Conservation (phyloP, 2,329 filamentous ascomycete genomes). For the Paecilomyces formosus region DNA sequence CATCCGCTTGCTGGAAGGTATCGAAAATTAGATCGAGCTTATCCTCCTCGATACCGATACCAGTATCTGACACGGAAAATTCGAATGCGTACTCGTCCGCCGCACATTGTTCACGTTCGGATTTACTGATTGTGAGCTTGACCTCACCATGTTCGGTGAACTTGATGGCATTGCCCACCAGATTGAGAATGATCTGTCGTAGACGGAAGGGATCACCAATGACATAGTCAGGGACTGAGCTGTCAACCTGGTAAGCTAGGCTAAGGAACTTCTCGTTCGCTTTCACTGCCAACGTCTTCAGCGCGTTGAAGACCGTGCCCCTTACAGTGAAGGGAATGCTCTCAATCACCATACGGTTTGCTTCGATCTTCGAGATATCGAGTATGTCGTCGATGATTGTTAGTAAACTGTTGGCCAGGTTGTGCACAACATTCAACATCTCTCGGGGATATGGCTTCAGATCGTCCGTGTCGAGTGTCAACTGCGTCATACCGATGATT, state of each 20-base stretch:
- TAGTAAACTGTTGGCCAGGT: constrained; percentile 82
- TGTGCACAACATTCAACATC: constrained; percentile 95
- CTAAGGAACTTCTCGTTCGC: constrained; percentile 92
- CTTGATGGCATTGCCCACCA: constrained; percentile 94
- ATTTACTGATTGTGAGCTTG: constrained; percentile 71
- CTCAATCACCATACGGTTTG: constrained; percentile 92
- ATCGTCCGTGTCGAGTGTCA: constrained; percentile 86
- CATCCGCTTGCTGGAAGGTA: constrained; percentile 94
- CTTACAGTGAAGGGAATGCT: constrained; percentile 89
- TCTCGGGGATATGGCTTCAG: constrained; percentile 87
- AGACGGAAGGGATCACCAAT: constrained; percentile 90
- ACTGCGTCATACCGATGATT: constrained; percentile 91
- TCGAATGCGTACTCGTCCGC: constrained; percentile 80
- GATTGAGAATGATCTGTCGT: constrained; percentile 86
- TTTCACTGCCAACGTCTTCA: constrained; percentile 87
- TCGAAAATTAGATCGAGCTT: constrained; percentile 95
- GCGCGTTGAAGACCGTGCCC: constrained; percentile 88
- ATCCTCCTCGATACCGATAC: constrained; percentile 86
- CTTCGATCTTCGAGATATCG: constrained; percentile 69
- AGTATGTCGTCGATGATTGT: constrained; percentile 82
- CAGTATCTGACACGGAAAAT: constrained; percentile 87
- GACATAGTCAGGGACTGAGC: constrained; percentile 83
- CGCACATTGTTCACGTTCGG: constrained; percentile 50
- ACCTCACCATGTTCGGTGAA: constrained; percentile 94
- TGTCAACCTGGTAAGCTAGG: constrained; percentile 83